Conservation (phyloP, 495 filamentous ascomycete genomes). For the Endocarpon pusillum region DNA sequence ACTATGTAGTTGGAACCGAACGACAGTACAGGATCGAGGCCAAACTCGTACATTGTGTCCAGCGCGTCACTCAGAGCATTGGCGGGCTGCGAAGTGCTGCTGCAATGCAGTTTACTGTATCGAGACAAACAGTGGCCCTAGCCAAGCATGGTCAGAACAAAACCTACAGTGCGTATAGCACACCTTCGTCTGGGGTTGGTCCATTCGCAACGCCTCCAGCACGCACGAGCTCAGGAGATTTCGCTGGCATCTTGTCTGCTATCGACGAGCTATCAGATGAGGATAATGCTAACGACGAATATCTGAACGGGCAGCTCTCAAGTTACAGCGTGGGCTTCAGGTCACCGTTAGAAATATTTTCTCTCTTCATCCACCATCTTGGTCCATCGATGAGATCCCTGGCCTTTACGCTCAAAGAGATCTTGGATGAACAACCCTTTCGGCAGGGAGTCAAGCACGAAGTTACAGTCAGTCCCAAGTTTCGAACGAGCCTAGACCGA, state of each 20-base stretch:
- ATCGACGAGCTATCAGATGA: constrained; percentile 55
- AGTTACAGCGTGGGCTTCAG: constrained; percentile 12
- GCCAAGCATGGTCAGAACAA: constrained; percentile 7
- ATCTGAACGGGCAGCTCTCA: constrained; percentile 2
- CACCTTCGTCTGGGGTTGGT: constrained; percentile 11
- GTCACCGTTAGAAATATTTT: constrained; percentile 65
- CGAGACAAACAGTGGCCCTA: constrained; percentile 58
- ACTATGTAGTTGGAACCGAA: constrained; percentile 71
- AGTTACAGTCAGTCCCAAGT: constrained; percentile 61
- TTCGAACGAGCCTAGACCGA: constrained; percentile 56
- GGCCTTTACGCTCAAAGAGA: constrained; percentile 73
- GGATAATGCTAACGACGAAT: constrained; percentile 28
- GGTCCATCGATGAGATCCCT: constrained; percentile 94
- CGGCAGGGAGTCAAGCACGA: constrained; percentile 40
- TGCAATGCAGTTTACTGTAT: constrained; percentile 67
- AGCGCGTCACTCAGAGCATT: constrained; percentile 74
- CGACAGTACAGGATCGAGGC: constrained; percentile 64
- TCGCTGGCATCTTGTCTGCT: constrained; percentile 29
- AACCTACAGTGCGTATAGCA: no score
- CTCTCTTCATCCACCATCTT: constrained; percentile 67
- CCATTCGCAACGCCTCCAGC: constrained; percentile 1
- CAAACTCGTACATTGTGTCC: constrained; percentile 67
- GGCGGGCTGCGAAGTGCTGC: constrained; percentile 85
- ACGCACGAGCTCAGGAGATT: no score
- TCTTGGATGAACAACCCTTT: constrained; percentile 77